A percentile compares a stretch with the other conserved stretches of the same genome.
Evolutionary conservation across 768 basidiomycete species (phyloP).

Genomic region (Podaxis mareebaensis): DNA sequence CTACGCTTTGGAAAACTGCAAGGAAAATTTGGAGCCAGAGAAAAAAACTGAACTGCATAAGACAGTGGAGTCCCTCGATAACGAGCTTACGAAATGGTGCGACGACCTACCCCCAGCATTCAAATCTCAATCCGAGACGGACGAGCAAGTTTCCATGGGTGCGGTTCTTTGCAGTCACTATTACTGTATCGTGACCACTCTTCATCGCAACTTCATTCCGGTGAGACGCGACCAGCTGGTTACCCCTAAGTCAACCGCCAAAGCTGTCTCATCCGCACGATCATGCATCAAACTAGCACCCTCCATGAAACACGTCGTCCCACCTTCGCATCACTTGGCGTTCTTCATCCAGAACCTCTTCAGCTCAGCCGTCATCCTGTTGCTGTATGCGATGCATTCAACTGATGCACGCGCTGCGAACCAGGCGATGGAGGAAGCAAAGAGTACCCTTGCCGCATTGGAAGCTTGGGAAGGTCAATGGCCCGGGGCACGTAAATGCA

Average conservation of each 20-base stretch:
- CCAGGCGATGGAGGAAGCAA: constrained; percentile 82
- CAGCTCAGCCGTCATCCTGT: constrained; percentile 83
- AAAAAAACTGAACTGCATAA: constrained; percentile 75
- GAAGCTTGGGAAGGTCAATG: constrained; percentile 84
- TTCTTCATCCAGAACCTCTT: constrained; percentile 91
- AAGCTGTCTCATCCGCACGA: constrained; percentile 82
- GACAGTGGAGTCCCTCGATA: constrained; percentile 77
- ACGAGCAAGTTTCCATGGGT: constrained; percentile 84
- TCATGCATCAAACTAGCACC: constrained; percentile 85
- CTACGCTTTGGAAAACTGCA: constrained; percentile 78
- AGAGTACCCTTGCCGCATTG: constrained; percentile 66
- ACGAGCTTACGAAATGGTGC: constrained; percentile 80
- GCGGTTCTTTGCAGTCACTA: constrained; percentile 87
- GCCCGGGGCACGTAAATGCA: constrained; percentile 89
- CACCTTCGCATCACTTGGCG: constrained; percentile 82
- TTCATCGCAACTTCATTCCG: constrained; percentile 87
- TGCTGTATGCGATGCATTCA: constrained; percentile 85
- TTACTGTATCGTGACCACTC: constrained; percentile 83
- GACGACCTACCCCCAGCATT: constrained; percentile 73
- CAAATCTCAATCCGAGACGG: constrained; percentile 71
- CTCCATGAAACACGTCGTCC: constrained; percentile 81
- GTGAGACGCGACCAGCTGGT: constrained; percentile 71
- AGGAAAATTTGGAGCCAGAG: constrained; percentile 71
- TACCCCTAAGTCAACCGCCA: constrained; percentile 70
- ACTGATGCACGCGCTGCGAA: constrained; percentile 62